Base-by-base conservation (phyloP, 23 red algal genomes). In the Gracilaria gracilis region DNA sequence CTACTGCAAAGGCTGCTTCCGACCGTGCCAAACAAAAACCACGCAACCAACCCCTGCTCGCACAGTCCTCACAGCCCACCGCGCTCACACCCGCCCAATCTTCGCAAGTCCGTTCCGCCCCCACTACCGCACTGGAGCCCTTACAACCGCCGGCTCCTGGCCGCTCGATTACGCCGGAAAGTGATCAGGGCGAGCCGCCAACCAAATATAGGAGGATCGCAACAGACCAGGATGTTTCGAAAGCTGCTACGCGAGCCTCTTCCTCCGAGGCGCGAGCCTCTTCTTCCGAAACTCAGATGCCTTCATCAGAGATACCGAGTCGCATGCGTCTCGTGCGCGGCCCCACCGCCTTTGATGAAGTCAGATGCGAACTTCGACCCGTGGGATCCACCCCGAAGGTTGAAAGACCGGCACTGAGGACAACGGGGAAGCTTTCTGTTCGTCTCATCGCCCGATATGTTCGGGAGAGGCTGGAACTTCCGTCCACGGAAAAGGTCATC, bases 271-370 rank as follows among this genome's bases (percentile, higher is more conserved):
- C 64, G 1, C 51, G 51, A 55, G 51, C 51, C 17, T 21, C 27
- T 2, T 67, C 62, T 36, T 29, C 27, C 5, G 28, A 29, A 9
- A 35, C 27, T 2, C 62, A 35, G 17, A 35, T 24, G 1, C 62
- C 27, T 3, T 29, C 62, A 9, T 67, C 62, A 2, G 33, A 67
- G 11, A 15, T 21, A 7, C n/a, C 31, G 21, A 49, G 8, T 28
- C 31, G 72, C 0, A 77, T 77, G 72, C 72, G 46, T n/a, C 42
- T n/a, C 23, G 67, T 88, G 9, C 67, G 61, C 0, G 84, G 48
- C 0, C 84, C 84, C 7, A 75, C 84, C 8, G 84, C 84, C 1
- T 88, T 88, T 64, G 84, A 88, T 21, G 84, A 88, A 49, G 84
- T 88, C 2, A 42, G 71, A 0, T 88, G 84, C 49, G 84, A 88